A percentile compares a stretch with the other conserved stretches of the same genome.
phyloP scores from a whole-genome alignment of 108 stramenopile genomes.

The Nitzschia palea region DNA sequence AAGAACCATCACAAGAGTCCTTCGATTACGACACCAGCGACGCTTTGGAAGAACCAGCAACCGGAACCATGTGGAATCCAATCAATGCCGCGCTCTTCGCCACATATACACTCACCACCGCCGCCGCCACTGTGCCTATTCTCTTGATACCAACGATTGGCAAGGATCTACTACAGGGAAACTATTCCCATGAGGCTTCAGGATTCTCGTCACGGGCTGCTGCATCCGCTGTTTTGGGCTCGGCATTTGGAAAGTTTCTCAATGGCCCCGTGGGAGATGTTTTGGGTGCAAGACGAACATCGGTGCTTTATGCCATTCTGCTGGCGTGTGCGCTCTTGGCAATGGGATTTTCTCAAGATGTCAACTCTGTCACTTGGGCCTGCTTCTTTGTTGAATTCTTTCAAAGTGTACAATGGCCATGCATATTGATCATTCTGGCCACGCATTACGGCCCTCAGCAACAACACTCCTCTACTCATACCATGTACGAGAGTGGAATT shows the following conservation, averaged over 20 bases:
- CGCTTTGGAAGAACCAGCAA: not conserved
- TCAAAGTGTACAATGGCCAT: constrained; percentile 72
- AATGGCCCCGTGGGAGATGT: constrained; percentile 75
- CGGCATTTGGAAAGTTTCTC: constrained; percentile 77
- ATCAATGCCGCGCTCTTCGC: constrained; percentile 68
- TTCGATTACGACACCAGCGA: constrained; percentile 22
- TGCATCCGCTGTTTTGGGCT: constrained; percentile 60
- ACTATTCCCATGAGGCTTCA: constrained; percentile 32
- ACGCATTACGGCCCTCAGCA: constrained; percentile 59
- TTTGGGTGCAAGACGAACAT: constrained; percentile 63
- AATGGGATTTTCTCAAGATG: constrained; percentile 43
- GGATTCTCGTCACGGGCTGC: constrained; percentile 66
- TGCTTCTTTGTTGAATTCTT: constrained; percentile 79
- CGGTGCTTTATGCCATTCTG: constrained; percentile 43
- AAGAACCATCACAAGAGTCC: constrained; percentile 34
- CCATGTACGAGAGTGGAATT: constrained; percentile 70
- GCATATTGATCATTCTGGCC: constrained; percentile 62
- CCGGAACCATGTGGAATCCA: constrained; percentile 43
- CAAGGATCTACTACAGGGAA: constrained; percentile 38
- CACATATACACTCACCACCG: constrained; percentile 53
- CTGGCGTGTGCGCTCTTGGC: constrained; percentile 48
- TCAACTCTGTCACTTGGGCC: constrained; percentile 43
- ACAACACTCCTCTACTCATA: constrained; percentile 6
- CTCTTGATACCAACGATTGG: constrained; percentile 67
- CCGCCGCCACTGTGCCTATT: constrained; percentile 60